Conservation (phyloP, 2,329 filamentous ascomycete species). For the Botrytis deweyae region DNA sequence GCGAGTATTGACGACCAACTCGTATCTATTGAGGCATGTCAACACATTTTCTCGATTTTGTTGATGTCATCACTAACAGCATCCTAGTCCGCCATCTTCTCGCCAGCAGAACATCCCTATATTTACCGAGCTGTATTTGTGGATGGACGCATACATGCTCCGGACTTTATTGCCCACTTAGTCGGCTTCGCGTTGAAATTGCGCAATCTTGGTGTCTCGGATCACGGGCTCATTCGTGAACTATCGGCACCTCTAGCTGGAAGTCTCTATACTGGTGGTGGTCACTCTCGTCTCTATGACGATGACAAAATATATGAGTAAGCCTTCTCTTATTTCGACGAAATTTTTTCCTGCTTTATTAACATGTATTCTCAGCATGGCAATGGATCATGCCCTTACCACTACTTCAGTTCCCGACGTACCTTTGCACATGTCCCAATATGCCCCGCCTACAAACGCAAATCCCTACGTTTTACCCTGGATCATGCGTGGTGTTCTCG, state of each 20-base stretch:
- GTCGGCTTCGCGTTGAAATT: constrained; percentile 92
- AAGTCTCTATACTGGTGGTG: constrained; percentile 86
- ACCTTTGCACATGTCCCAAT: constrained; percentile 52
- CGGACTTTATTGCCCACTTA: constrained; percentile 90
- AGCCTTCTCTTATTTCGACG: constrained; percentile 33
- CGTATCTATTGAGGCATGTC: constrained; percentile 78
- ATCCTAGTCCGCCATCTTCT: constrained; percentile 74
- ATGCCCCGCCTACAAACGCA: constrained; percentile 49
- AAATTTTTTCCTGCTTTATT: neutral
- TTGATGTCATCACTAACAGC: constrained; percentile 31
- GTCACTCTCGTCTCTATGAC: constrained; percentile 90
- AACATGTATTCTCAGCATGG: constrained; percentile 49
- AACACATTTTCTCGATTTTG: neutral
- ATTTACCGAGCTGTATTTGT: constrained; percentile 96
- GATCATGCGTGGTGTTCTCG: constrained; percentile 89
- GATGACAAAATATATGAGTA: constrained; percentile 81
- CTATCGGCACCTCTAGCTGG: constrained; percentile 85
- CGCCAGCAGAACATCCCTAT: constrained; percentile 82
- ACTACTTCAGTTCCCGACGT: constrained; percentile 57
- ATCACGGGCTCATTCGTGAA: constrained; percentile 91
- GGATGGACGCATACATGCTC: constrained; percentile 85
- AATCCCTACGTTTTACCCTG: constrained; percentile 94
- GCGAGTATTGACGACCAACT: constrained; percentile 97
- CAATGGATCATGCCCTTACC: constrained; percentile 70
- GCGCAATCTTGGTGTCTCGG: constrained; percentile 86